Evolutionary conservation across 495 filamentous ascomycete species (phyloP), one percentile per base, ranked within the genome.

Genomic region (Lasiosphaeria miniovina): DNA sequence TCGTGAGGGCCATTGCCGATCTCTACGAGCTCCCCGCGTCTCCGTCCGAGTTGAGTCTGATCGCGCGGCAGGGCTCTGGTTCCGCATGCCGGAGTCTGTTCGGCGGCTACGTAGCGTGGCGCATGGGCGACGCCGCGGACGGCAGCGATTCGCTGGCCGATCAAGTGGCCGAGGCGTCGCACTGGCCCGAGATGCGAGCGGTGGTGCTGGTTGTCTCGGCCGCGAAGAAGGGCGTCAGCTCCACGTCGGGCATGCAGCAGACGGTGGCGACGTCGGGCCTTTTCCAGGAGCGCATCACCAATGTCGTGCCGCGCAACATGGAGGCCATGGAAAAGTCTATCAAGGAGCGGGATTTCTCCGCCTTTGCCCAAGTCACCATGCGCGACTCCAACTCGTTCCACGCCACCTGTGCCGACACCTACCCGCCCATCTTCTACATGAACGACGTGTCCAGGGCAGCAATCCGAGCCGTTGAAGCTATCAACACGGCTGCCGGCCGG

Each of bases 381-480:
- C 86, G 85, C 66, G 94, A 98, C 69, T 93, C 89, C 68, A 99
- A 99, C 74, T 86, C 83, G 55, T 99, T 99, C 85, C 94, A 99
- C 71, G 90, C 94, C 14, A 90, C 88, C 36, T 97, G 94, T 70
- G 77, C 93, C 59, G 94, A 99, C 76, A 97, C 95, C 0, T 89
- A 88, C 71, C 94, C 94, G 52, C 94, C 94, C 12, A 98, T 99
- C 63, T 96, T 96, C 77, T 99, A 99, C 77, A 83, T 98, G 80
- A 99, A 98, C 68, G 94, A 98, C 74, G 87, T 93, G 17, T 89
- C 84, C 15, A 78, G 89, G 14, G 90, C 92, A 7, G 90, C 92
- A 10, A 89, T 99, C 52, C 79, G 89, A 52, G 86, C 89, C 3
- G 93, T 97, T 34, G 91, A 98, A 76, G 84, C 84, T 45, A 88